Percentiles rank a stretch among this genome's conserved stretches.
These are phyloP conservation scores for Trichosporon sp. DNA, from an alignment of 1,284 basidiomycete species.

Conservation along the genomic window DNA sequence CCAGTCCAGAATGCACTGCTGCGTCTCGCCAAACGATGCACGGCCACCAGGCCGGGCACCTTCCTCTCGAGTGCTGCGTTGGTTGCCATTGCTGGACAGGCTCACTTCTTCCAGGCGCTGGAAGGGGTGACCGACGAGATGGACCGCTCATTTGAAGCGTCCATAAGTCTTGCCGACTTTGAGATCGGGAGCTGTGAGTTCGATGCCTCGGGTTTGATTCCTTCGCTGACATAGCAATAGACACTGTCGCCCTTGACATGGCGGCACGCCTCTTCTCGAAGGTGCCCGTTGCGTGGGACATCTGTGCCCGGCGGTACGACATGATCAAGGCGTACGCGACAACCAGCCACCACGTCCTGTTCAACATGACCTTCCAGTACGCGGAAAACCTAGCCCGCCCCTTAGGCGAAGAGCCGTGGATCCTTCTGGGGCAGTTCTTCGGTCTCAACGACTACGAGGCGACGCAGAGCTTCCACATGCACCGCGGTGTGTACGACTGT, in stretches of 20 bases:
- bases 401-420: slow-evolving; percentile 19
- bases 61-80: slow-evolving; percentile 20
- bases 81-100: slow-evolving; percentile 21
- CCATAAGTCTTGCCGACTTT: slow-evolving; percentile 25
- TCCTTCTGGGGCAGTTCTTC: slow-evolving; percentile 24
- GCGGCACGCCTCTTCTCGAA: slow-evolving; percentile 16
- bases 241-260: slow-evolving; percentile 26
- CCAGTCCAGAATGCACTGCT: slow-evolving; percentile 17
- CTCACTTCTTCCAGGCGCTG: slow-evolving; percentile 14
- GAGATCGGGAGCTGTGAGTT: slow-evolving; percentile 30
- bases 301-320: slow-evolving; percentile 20
- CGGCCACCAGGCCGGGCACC: slow-evolving; percentile 11
- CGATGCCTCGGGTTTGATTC: not conserved
- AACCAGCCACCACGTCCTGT: slow-evolving; percentile 12
- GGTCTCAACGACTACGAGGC: slow-evolving; percentile 13
- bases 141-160: slow-evolving; percentile 21
- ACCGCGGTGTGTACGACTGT: slow-evolving; percentile 19
- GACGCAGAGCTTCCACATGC: slow-evolving; percentile 15
- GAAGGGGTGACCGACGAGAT: slow-evolving; percentile 9
- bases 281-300: slow-evolving; percentile 10
- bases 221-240: slow-evolving; percentile 7
- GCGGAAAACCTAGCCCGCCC: slow-evolving; percentile 17
- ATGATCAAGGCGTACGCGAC: slow-evolving; percentile 24
- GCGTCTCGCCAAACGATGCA: slow-evolving; percentile 11
- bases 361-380: slow-evolving; percentile 29